Evolutionary conservation across 345 rosid species (phyloP).

Genomic region (Jatropha curcas): DNA sequence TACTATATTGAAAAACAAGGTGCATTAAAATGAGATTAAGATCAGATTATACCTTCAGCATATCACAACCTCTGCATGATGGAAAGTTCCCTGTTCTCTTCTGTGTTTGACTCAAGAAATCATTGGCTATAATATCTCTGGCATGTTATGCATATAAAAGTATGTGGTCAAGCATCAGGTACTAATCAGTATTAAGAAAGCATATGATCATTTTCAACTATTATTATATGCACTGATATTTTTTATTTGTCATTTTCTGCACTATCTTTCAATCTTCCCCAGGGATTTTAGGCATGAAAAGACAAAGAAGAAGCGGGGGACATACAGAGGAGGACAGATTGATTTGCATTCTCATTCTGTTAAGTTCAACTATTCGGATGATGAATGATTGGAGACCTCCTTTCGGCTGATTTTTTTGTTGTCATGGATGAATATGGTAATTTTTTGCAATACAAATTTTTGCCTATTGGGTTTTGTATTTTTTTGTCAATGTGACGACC

Average conservation of each 20-base stretch:
- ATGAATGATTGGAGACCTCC: constrained; percentile 31
- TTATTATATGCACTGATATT: not conserved
- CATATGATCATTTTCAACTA: not conserved
- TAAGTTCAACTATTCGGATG: constrained; percentile 85
- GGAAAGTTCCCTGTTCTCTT: too few relatives aligned
- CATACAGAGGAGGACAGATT: constrained; percentile 90
- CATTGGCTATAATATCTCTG: too few relatives aligned
- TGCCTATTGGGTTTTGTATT: not conserved
- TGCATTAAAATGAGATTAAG: not conserved
- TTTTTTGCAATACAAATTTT: not conserved
- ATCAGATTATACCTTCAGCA: not conserved
- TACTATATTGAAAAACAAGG: too few relatives aligned
- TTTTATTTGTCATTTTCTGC: constrained; percentile 1
- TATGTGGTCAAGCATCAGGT: too few relatives aligned
- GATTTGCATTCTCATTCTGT: constrained; percentile 77
- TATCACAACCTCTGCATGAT: too few relatives aligned
- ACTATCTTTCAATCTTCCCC: constrained; percentile 7
- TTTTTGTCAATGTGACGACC: not conserved
- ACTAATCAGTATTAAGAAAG: not conserved
- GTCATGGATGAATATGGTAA: not conserved
- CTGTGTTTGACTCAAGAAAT: too few relatives aligned
- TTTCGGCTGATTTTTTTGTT: not conserved
- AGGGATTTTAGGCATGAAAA: constrained; percentile 95
- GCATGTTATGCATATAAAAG: too few relatives aligned
- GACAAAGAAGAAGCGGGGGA: constrained; percentile 97